Evolutionary conservation across 2,329 filamentous ascomycete genomes (phyloP).

Genomic region (Shiraia sp.): DNA sequence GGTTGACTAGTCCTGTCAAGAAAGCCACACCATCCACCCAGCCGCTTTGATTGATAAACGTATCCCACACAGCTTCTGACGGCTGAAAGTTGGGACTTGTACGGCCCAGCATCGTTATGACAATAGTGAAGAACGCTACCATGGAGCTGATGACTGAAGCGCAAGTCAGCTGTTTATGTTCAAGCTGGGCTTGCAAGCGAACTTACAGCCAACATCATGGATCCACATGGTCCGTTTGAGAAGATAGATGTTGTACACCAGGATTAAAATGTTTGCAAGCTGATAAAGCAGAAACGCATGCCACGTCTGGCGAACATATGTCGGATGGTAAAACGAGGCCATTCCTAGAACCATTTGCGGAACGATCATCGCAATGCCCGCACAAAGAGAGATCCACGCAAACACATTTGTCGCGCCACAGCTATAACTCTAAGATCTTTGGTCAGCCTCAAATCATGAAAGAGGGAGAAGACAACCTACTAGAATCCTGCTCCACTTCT

Average conservation of each 20-base stretch:
- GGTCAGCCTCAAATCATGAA: not conserved
- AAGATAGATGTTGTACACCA: slow-evolving; percentile 18
- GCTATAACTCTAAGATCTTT: slow-evolving; percentile 12
- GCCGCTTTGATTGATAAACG: slow-evolving; percentile 51
- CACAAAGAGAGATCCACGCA: slow-evolving; percentile 17
- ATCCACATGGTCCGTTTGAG: slow-evolving; percentile 22
- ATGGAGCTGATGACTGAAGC: slow-evolving; percentile 14
- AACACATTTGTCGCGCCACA: slow-evolving; percentile 21
- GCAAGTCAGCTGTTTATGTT: not conserved
- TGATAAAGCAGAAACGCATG: slow-evolving; percentile 21
- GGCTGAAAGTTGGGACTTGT: slow-evolving; percentile 33
- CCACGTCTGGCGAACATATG: slow-evolving; percentile 14
- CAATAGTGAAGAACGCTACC: slow-evolving; percentile 49
- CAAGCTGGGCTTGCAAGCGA: not conserved
- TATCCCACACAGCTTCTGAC: slow-evolving; percentile 46
- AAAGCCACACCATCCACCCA: slow-evolving; percentile 50
- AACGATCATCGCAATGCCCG: slow-evolving; percentile 19
- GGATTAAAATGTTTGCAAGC: slow-evolving; percentile 10
- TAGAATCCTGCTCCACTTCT: slow-evolving; percentile 13
- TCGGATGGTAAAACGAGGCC: slow-evolving; percentile 11
- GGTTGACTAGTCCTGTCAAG: slow-evolving; percentile 38
- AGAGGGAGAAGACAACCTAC: slow-evolving; percentile 5
- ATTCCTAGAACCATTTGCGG: slow-evolving; percentile 15
- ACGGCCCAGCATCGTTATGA: slow-evolving; percentile 52
- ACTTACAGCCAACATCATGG: slow-evolving; percentile 19